These are phyloP conservation scores for Euphorbia celastroides DNA, from an alignment of 441 rosid species.

Conservation along the genomic window DNA sequence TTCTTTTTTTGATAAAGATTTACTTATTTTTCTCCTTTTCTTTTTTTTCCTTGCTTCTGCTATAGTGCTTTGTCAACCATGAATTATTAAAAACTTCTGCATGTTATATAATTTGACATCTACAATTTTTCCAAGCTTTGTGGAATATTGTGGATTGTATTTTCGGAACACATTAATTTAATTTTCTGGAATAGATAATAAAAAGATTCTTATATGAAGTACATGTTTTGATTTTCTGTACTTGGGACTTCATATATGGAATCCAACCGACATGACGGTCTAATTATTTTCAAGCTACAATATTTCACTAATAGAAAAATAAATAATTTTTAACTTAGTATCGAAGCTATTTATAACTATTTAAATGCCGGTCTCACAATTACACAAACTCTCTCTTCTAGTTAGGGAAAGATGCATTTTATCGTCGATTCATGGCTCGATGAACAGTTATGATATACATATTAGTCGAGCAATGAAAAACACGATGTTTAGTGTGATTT, in stretches of 20 bases:
- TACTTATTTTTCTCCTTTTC: neutral
- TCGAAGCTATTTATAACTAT: no score
- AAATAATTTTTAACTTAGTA: no score
- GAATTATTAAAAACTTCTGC: neutral
- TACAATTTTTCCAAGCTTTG: neutral
- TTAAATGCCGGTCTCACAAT: no score
- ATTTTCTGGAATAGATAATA: neutral
- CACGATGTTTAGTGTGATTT: no score
- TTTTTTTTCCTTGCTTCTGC: constrained; percentile 10
- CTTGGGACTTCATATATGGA: neutral
- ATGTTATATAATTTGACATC: constrained; percentile 12
- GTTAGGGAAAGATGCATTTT: no score
- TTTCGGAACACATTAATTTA: neutral
- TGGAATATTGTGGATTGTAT: neutral
- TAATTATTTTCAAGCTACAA: neutral
- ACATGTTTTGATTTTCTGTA: neutral
- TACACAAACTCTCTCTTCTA: no score
- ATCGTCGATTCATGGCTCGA: no score
- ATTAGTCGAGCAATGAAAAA: no score
- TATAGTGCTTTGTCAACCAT: constrained; percentile 8
- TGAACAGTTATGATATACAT: no score
- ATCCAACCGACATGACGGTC: neutral
- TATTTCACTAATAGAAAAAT: no score
- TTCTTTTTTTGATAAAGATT: neutral
- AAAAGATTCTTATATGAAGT: no score